phyloP scores from a whole-genome alignment of 2,329 filamentous ascomycete genomes.

The Calonectria pseudoturangicola region DNA sequence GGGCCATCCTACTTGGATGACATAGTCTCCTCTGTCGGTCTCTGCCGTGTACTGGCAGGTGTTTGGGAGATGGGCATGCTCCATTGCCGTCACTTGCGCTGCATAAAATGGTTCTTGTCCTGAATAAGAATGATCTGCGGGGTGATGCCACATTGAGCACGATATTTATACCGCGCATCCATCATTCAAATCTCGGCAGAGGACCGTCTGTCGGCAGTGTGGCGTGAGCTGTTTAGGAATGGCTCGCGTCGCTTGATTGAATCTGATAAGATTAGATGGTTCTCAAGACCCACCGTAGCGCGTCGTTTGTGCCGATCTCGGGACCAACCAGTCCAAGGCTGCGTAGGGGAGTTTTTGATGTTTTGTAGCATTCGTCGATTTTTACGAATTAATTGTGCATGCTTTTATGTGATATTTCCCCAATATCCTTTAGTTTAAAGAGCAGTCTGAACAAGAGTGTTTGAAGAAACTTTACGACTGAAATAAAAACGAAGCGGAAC shows the following conservation, averaged over 20 bases:
- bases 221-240: constrained; percentile 1
- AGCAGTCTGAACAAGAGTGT: too few relatives aligned
- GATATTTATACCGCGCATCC: constrained; percentile 10
- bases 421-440: too few relatives aligned
- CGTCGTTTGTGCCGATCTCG: constrained; percentile 1
- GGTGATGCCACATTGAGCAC: not conserved
- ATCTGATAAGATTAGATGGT: constrained; percentile 26
- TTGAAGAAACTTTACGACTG: too few relatives aligned
- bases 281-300: not conserved
- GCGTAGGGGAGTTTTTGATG: too few relatives aligned
- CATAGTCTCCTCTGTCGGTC: constrained; percentile 10
- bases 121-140: not conserved
- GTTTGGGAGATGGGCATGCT: constrained; percentile 7
- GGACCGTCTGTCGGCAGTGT: not conserved
- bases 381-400: too few relatives aligned
- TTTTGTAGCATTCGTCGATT: too few relatives aligned
- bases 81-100: not conserved
- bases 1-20: constrained; percentile 13
- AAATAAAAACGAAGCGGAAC: too few relatives aligned
- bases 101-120: not conserved
- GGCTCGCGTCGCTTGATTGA: not conserved
- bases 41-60: constrained; percentile 12
- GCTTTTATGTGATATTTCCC: too few relatives aligned
- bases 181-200: not conserved
- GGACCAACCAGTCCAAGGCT: not conserved